phyloP scores from a whole-genome alignment of 148 eudicot species.

The Limonium bicolor region DNA sequence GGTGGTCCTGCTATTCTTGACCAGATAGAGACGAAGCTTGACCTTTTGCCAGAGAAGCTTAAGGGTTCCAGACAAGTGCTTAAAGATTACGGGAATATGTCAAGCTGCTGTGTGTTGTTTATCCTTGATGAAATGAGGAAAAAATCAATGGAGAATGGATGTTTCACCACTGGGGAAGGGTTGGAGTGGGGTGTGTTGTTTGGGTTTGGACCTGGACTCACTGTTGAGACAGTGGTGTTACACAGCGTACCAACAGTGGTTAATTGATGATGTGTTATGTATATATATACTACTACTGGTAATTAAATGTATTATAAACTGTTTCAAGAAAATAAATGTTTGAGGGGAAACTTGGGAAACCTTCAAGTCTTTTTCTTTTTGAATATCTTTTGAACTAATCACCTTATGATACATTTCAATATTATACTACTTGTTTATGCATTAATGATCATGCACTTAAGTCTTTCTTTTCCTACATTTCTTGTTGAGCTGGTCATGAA shows the following conservation, averaged over 20 bases:
- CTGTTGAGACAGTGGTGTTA: slow-evolving; percentile 4
- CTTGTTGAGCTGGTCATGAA: too few species aligned
- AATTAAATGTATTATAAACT: too few species aligned
- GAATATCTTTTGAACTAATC: too few species aligned
- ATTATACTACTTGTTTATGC: too few species aligned
- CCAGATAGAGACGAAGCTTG: not conserved
- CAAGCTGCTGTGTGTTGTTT: slow-evolving; percentile 1
- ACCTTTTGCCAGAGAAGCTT: not conserved
- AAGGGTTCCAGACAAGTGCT: not conserved
- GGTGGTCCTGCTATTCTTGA: slow-evolving; percentile 3
- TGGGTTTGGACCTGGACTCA: slow-evolving; percentile 3
- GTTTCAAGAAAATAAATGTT: too few species aligned
- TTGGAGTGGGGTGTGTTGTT: slow-evolving; percentile 4
- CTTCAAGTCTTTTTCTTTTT: too few species aligned
- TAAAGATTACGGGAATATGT: slow-evolving; percentile 3
- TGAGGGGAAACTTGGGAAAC: too few species aligned
- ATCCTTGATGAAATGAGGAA: slow-evolving; percentile 4
- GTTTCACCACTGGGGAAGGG: not conserved
- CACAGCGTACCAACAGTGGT: slow-evolving; percentile 6
- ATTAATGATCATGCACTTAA: too few species aligned
- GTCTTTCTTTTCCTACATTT: too few species aligned
- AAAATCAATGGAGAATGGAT: not conserved
- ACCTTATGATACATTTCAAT: too few species aligned
- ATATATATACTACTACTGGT: too few species aligned
- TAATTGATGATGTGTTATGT: too few species aligned